Base-by-base conservation (phyloP, 371 early-diverging fungal species). In the Mucor saturninus region DNA sequence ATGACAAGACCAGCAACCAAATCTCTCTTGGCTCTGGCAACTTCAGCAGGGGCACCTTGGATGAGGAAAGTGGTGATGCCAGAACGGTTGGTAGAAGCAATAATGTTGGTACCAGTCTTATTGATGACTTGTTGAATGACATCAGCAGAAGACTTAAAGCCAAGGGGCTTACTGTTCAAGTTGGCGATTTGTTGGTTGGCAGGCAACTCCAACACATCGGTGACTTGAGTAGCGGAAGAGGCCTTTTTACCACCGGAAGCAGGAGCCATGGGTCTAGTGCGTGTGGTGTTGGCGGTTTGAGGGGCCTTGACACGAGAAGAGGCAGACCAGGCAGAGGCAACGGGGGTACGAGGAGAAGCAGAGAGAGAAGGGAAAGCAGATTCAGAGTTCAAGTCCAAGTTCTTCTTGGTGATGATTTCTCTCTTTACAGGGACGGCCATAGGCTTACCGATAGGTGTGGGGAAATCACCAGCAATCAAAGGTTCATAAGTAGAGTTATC, bases 11-110 rank as follows among this genome's bases (percentile, higher is more conserved):
- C 85, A 60, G 89, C 72, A 59, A 87, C 74, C 31, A 97, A 74
- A 54, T 93, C 93, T 42, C 90, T 88, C 67, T 90, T 92, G 13
- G 96, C 94, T 61, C 81, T 84, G 59, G 88, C 85, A 11, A 95
- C 93, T 53, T 85, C 86, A 32, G 89, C 88, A 26, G 89, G 77
- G 42, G 86, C 83, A 55, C 98, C 96, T 69, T 88, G 88, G 74
- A 97, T 88, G 45, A 95, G 71, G 63, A 93, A 93, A 32, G 94
- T 94, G 39, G 91, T 85, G n/a, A 89, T 89, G 28, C 89, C 87
- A 49, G 84, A 84, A 37, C 85, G 81, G 78, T 92, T 90, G 53
- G 90, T 90, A 43, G 95, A 93, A 26, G 91, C 86, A 57, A 96
- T 95, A 64, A 96, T 95, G 28, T 85, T 82, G n/a, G 95, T 93